Base-by-base conservation (phyloP, 1,284 basidiomycete species). In the Ceratobasidium sp. region DNA sequence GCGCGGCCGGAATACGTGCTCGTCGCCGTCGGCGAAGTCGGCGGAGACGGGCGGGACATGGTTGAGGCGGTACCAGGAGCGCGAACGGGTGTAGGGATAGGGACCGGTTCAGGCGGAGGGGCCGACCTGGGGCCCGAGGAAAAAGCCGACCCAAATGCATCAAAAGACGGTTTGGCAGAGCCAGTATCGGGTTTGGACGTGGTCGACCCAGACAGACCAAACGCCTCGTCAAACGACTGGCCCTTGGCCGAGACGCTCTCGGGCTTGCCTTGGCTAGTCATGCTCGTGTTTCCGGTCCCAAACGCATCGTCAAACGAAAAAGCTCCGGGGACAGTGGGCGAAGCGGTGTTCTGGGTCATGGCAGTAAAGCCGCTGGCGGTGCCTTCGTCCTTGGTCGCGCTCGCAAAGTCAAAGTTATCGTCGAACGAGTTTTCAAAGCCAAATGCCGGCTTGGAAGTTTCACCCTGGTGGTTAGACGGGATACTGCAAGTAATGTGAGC, bases 341-440 rank as follows among this genome's bases (percentile, higher is more conserved):
- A 68, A 35, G 76, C 71, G 22, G 73, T 69, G 54, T 75, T 56
- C 1, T 74, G 71, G 4, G 77, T 50, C 2, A 75, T 74, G 25
- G 77, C 74, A 58, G 72, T 73, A 17, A 77, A 72, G 50, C 67
- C 22, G 57, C 70, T 22, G 62, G 71, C 35, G 32, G 67, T 20
- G 29, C 29, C 25, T 69, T 75, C 68, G 20, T 80, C 80, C 10
- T 83, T 80, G 0, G 84, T 80, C 2, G 85, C 81, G 52, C 85
- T 81, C 1, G 80, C 82, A 73, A 95, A 95, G 79, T 94, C 92
- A 76, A 94, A 94, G 72, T 91, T 90, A 74, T 94, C 92, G 38
- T 94, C 93, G 74, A 94, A 94, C n/a, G 82, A 42, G 35, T 65
- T 65, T 53, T 65, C 49, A 32, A 65, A 65, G n/a, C 71, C 71